These are phyloP conservation scores for Rosa chinensis DNA, from an alignment of 306 rosid species.

Conservation along the genomic window DNA sequence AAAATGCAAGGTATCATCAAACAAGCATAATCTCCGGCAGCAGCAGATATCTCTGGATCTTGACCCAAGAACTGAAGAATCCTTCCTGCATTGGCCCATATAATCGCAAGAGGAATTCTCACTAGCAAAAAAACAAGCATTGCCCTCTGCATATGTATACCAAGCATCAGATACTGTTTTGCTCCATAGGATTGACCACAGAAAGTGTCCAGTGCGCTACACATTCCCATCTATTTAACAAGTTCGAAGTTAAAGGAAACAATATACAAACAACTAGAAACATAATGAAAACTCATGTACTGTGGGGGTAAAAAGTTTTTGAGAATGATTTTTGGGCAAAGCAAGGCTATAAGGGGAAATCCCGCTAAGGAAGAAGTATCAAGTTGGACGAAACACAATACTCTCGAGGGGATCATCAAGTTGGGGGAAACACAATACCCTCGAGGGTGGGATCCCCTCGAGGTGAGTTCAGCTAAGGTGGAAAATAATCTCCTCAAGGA, in stretches of 20 bases:
- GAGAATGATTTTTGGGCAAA: no score
- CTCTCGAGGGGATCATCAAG: no score
- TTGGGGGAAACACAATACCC: no score
- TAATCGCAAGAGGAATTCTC: conserved; percentile 24
- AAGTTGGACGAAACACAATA: no score
- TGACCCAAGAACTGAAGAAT: no score
- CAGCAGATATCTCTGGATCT: conserved; percentile 36
- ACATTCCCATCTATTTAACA: conserved; percentile 37
- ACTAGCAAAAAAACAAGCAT: conserved; percentile 37
- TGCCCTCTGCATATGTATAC: conserved; percentile 39
- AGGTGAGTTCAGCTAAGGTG: no score
- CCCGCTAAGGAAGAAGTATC: no score
- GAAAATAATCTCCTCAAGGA: no score
- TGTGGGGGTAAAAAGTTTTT: no score
- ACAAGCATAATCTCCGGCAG: conserved; percentile 34
- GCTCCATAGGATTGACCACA: conserved; percentile 45
- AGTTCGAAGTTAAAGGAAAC: not conserved
- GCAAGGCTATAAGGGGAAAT: no score
- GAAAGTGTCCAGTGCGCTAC: conserved; percentile 38
- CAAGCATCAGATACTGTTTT: conserved; percentile 35
- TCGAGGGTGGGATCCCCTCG: no score
- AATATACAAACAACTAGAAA: not conserved
- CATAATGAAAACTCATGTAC: not conserved
- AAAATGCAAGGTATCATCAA: conserved; percentile 39
- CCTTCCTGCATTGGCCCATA: conserved; percentile 35